Percentiles rank a stretch among this genome's conserved stretches.
Conservation (phyloP, 1,284 basidiomycete genomes). For the Apiotrichum akiyoshidainum region DNA sequence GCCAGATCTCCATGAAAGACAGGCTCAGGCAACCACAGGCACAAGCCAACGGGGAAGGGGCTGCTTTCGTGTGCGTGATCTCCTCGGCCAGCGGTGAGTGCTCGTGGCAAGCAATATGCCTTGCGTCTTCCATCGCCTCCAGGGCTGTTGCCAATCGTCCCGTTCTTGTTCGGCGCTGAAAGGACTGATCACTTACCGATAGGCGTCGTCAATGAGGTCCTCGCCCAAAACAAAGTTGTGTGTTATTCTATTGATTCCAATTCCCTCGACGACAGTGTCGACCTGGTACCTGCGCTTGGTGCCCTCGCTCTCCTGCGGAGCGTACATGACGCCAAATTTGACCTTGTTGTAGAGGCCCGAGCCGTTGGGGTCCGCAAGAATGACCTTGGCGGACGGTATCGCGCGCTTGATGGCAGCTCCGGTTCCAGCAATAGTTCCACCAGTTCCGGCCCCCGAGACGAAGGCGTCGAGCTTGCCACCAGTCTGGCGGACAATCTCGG, state of each 20-base stretch:
- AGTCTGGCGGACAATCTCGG: conserved; percentile 93
- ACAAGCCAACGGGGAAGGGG: too few species aligned
- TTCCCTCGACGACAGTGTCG: conserved; percentile 73
- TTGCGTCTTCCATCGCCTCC: too few species aligned
- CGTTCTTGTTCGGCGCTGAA: too few species aligned
- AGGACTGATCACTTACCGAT: conserved; percentile 60
- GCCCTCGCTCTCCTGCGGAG: conserved; percentile 85
- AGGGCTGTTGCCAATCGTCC: too few species aligned
- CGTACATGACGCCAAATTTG: conserved; percentile 91
- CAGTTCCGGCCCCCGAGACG: conserved; percentile 93
- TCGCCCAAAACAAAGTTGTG: conserved; percentile 79
- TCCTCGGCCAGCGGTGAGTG: too few species aligned
- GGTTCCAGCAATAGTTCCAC: conserved; percentile 87
- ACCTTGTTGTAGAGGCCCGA: conserved; percentile 95
- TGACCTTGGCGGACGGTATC: conserved; percentile 59
- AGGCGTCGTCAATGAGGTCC: conserved; percentile 78
- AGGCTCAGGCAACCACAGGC: too few species aligned
- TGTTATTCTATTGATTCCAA: conserved; percentile 64
- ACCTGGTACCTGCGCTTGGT: conserved; percentile 76
- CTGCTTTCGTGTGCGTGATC: too few species aligned
- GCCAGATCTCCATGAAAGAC: too few species aligned
- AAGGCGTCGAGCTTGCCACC: conserved; percentile 79
- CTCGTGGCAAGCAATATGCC: too few species aligned
- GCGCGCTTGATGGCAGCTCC: conserved; percentile 67
- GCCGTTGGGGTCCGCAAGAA: conserved; percentile 84